Base-by-base conservation (phyloP, 768 basidiomycete species). In the Boletus rex-veris region DNA sequence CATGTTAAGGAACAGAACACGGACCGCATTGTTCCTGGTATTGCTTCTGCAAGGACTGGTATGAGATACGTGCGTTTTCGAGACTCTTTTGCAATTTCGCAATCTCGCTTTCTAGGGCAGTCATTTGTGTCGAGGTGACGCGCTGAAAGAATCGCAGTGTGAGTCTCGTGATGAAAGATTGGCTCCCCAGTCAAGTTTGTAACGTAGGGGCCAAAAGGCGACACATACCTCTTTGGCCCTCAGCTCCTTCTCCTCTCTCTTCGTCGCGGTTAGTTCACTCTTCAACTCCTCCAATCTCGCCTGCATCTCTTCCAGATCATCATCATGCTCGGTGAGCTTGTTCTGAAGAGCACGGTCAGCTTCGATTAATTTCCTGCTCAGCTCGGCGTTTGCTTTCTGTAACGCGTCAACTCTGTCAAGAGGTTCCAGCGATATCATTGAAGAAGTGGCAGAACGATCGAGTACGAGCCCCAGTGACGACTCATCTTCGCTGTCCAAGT, bases 231-330 rank as follows among this genome's bases (percentile, higher is more conserved):
- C 95, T 70, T 94, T 95, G 12, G 81, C 76, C 42, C 90, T 78
- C 59, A 96, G 71, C 63, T 98, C 95, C 73, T 98, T 97, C 71
- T 98, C 94, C 63, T 98, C 93, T 38, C 90, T 80, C 69, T 91
- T 90, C 5, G 88, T 86, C 7, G 86, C 79, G 14, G 77, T 84
- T 8, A 97, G 75, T 69, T 97, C 95, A 12, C 75, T 80, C 58
- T 80, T 75, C 55, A 87, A 69, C 65, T 97, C 92, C 53, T 97
- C 94, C 53, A 96, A 66, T 30, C 81, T 77, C 4, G 71, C 72
- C 63, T 95, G 86, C 71, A 90, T 80, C 54, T 92, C 89, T 60
- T 90, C 88, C 28, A 95, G 70, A 62, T 93, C 87, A n/a, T 75
- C 67, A 68, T 96, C 93, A 59, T 92, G 90, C 48, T 92, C 88